Evolutionary conservation across 148 eudicot genomes (phyloP), one percentile per base, ranked within the genome.

Genomic region (Arbutus unedo): DNA sequence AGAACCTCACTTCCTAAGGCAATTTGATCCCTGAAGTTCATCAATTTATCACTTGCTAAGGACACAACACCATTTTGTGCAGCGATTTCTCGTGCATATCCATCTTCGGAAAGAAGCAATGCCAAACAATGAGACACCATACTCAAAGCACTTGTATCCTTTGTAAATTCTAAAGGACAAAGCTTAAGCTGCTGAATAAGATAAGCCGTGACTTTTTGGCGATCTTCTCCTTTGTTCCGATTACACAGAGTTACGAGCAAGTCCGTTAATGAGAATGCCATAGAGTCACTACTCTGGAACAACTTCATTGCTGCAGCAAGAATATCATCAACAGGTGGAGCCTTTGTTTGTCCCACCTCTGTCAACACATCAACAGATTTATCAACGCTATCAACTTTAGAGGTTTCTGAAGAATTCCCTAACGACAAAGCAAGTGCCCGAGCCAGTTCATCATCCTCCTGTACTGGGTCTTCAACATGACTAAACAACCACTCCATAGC

Each of bases 401-500:
- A 91, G 71, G 95, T 79, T 74, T 96, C 98, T 0, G 95, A 84
- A 74, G 99, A 94, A 84, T 77, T 93, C 80, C 99, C 99, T 4
- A 96, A 81, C 5, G 99, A 96, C 83, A 96, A 84, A 47, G 99
- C 98, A 86, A 96, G 97, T 50, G 98, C 99, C 78, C 88, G 91
- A 55, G 99, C 98, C 85, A 96, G 84, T 81, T 94, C 99, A 90
- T 93, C 98, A 85, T 96, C 99, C 73, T 96, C 98, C 82, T 91
- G 93, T 38, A 92, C 97, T 64, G 99, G 98, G 86, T 96, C 99
- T 81, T 96, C 99, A 79, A 83, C 89, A 84, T 96, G 99, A 87
- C 86, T 94, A 81, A 92, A 93, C 87, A 96, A 83, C 99, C 99
- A 96, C 78, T 96, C 99, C 99, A 96, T 96, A 49, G 98, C 98